phyloP scores from a whole-genome alignment of 306 rosid genomes.

The Albizia julibrissin region DNA sequence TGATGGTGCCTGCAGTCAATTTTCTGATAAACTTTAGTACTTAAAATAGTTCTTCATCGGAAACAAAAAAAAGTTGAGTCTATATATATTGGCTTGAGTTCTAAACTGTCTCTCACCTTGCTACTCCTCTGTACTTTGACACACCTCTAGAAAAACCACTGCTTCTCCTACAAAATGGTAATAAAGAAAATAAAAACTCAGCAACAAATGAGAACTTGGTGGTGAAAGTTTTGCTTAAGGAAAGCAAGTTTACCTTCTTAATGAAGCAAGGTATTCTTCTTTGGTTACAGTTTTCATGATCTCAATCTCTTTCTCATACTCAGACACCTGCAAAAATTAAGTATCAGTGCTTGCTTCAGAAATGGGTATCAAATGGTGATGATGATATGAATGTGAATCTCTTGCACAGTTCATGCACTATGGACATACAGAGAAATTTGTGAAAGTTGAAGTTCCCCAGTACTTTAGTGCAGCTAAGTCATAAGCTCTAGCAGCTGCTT shows the following conservation, averaged over 20 bases:
- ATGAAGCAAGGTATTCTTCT: slow-evolving; percentile 91
- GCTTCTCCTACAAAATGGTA: slow-evolving; percentile 57
- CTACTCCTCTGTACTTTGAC: slow-evolving; percentile 91
- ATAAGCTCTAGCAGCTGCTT: slow-evolving; percentile 93
- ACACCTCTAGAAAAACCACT: slow-evolving; percentile 99
- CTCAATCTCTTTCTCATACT: slow-evolving; percentile 78
- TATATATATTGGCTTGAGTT: not conserved
- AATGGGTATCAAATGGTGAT: not conserved
- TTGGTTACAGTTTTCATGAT: slow-evolving; percentile 74
- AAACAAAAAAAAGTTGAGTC: slow-evolving; percentile 2
- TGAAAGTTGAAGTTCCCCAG: slow-evolving; percentile 87
- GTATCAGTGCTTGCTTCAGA: not conserved
- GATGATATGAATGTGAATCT: not conserved
- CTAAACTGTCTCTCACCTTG: slow-evolving; percentile 54
- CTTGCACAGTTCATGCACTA: not conserved
- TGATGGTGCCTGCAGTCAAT: slow-evolving; percentile 72
- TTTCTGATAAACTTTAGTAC: slow-evolving; percentile 28
- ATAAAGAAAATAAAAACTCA: not conserved
- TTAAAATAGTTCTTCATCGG: not conserved
- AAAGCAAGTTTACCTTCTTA: slow-evolving; percentile 68
- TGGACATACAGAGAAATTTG: slow-evolving; percentile 66
- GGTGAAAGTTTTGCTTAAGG: not conserved
- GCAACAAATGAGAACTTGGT: not conserved
- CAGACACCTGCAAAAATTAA: slow-evolving; percentile 49
- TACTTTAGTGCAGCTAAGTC: slow-evolving; percentile 92